Evolutionary conservation across 2,329 filamentous ascomycete genomes (phyloP).

Genomic region (Coniochaeta sp.): DNA sequence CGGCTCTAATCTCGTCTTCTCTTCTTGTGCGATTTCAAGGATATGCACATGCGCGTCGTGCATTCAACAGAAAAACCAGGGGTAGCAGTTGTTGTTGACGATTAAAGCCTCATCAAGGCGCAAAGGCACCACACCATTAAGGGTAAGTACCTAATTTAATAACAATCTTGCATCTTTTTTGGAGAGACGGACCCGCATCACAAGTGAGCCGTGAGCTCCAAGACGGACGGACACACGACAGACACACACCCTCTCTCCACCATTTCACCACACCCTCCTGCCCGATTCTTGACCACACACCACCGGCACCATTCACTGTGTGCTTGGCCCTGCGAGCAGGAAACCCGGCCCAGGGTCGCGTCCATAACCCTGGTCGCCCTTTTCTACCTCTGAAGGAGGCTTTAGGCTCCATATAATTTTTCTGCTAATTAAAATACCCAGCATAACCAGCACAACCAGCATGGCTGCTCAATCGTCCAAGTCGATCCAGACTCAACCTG

Average conservation of each 20-base stretch:
- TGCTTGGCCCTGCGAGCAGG: conserved; percentile 12
- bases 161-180: background rate
- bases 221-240: background rate
- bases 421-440: conserved; percentile 32
- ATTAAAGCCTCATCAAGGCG: background rate
- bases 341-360: conserved; percentile 25
- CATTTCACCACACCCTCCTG: background rate
- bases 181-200: background rate
- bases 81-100: background rate
- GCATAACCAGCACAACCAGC: no score
- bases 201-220: background rate
- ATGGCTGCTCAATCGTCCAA: conserved; percentile 25
- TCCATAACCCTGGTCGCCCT: conserved; percentile 10
- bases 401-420: conserved; percentile 30
- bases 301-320: background rate
- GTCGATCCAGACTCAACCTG: conserved; percentile 15
- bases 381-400: conserved; percentile 19
- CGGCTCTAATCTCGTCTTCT: no score
- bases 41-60: no score
- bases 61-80: no score
- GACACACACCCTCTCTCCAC: background rate
- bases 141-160: background rate
- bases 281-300: background rate
- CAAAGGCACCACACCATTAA: no score
- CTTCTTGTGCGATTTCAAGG: no score